Evolutionary conservation across 2,329 filamentous ascomycete genomes (phyloP), one percentile per base, ranked within the genome.

Genomic region (Pseudogymnoascus sp.): DNA sequence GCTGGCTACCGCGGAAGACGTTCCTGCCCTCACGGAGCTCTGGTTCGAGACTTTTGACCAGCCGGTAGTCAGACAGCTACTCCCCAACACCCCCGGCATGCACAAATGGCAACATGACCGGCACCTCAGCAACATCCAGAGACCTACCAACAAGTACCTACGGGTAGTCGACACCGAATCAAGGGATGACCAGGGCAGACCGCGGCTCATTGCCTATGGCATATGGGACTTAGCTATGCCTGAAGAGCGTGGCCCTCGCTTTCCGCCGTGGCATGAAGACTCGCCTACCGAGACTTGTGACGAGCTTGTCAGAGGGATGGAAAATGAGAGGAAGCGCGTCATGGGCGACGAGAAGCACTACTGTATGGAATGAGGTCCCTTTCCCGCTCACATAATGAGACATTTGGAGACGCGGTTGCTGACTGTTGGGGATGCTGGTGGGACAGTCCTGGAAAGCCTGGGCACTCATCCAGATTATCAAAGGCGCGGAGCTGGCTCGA

Each of bases 391-490:
- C 25, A 4, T 2, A 29, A 29, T 51, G 31, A n/a, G 3, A 31
- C n/a, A 29, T 51, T 29, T 29, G 13, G 10, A 15, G 27, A 31
- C 4, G 9, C 10, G n/a, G 13, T 12, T 12, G n/a, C 44, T 51
- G n/a, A 51, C 59, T 63, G 35, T 61, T 42, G 25, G 58, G 38
- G 21, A 21, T 21, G 21, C 21, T 21, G 21, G 2, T n/a, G 60
- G 9, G 31, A 33, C 41, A 72, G 70, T 65, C 60, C 63, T 72
- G 9, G 68, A 66, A 13, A 70, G 68, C 38, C 42, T 72, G 21
- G 68, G 63, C 13, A 70, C 69, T 7, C 42, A 66, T 58, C 69
- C 68, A 1, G 44, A 64, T 2, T 66, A 61, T 62, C 63, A 62
- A 59, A 62, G 65, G 15, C 66, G 64, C n/a, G 70, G 70, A 15